Evolutionary conservation across 495 filamentous ascomycete genomes (phyloP).

Genomic region (Pyrenopolyporus hunteri): DNA sequence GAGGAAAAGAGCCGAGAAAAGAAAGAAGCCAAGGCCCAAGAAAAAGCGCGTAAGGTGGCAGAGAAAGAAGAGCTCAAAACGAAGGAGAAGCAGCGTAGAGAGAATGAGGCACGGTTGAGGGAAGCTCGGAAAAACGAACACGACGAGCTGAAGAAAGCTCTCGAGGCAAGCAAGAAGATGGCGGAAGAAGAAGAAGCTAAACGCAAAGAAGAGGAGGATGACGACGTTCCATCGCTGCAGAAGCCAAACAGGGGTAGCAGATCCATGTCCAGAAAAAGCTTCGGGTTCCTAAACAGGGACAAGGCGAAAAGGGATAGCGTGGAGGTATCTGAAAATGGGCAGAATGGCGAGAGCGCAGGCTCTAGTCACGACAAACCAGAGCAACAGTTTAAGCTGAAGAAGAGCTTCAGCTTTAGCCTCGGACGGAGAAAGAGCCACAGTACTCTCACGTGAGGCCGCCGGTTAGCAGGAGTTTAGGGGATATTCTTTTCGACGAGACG

Average conservation of each 20-base stretch:
- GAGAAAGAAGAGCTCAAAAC: constrained; percentile 70
- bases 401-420: constrained; percentile 63
- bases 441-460: constrained; percentile 44
- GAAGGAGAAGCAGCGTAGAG: constrained; percentile 56
- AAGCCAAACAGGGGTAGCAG: constrained; percentile 48
- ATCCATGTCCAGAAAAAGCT: constrained; percentile 57
- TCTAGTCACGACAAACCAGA: constrained; percentile 38
- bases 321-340: constrained; percentile 41
- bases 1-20: constrained; percentile 61
- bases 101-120: constrained; percentile 41
- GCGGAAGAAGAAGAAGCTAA: constrained; percentile 50
- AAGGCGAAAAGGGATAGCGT: constrained; percentile 41
- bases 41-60: constrained; percentile 57
- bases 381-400: constrained; percentile 47
- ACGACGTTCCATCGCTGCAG: constrained; percentile 48
- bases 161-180: constrained; percentile 52
- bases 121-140: constrained; percentile 47
- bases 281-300: constrained; percentile 52
- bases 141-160: constrained; percentile 47
- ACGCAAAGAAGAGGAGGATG: constrained; percentile 44
- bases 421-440: constrained; percentile 64
- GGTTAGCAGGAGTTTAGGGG: constrained; percentile 20
- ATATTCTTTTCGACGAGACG: constrained; percentile 9
- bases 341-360: constrained; percentile 40
- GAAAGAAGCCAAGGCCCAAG: constrained; percentile 69